Evolutionary conservation across 176 grass and related monocot species (phyloP), one percentile per base, ranked within the genome.

Genomic region (Zea mays): DNA sequence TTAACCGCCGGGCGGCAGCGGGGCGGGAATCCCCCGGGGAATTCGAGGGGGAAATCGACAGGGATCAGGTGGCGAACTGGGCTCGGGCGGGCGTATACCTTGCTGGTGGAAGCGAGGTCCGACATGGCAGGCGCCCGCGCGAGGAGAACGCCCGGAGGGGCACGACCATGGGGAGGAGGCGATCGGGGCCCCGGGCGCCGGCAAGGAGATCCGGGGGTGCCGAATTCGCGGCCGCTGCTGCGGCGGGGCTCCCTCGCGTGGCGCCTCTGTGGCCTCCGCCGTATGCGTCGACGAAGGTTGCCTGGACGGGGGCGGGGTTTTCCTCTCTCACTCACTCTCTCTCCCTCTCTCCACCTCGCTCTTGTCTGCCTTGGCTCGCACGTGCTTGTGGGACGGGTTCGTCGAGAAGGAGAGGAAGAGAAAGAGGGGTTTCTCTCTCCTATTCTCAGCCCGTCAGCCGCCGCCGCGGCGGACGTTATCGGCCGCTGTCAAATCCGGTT

Each of bases 21-120:
- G 5, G 6, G 5, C 13, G 3, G 57, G n/a, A 34, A 8, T 4
- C 44, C 74, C 0, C 15, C 14, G 60, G 33, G 67, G 41, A 74
- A 56, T 85, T 52, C 60, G 13, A 13, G n/a, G n/a, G 51, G 61
- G 27, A 27, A 74, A 73, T 41, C 65, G 4, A 56, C 20, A 48
- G 81, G 71, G 81, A 84, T 84, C 81, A 71, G 76, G 52, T 14
- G 16, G 19, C 6, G 48, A 62, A 71, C 57, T 54, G 16, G 49
- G 39, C 12, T 27, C 1, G 27, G 27, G 27, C 27, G 27, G 0
- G 1, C 1, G 55, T 17, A n/a, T 75, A 87, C 81, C 84, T 83
- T 98, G 87, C 92, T 94, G 60, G 69, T 70, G 69, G 92, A 61
- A 46, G 68, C 54, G 54, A 92, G 87, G 87, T 98, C 96, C 78